A percentile compares a stretch with the other conserved stretches of the same genome.
phyloP scores from a whole-genome alignment of 2,329 filamentous ascomycete species.

The Neonectria coccinea region DNA sequence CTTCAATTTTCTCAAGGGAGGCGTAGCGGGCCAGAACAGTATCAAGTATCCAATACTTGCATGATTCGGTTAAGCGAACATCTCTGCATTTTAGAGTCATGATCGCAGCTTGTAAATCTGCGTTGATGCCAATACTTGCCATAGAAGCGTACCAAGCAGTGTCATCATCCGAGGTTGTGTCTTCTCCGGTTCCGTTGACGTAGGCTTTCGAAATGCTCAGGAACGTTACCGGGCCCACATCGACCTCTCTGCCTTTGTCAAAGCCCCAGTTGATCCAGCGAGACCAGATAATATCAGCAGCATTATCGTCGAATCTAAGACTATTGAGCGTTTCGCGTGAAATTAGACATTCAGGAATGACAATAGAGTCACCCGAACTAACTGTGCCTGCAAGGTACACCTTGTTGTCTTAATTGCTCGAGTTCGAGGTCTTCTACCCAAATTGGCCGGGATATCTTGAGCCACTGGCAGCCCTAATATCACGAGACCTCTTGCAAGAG shows the following conservation, averaged over 20 bases:
- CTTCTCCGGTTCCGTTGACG: background rate
- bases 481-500: no score
- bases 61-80: background rate
- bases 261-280: background rate
- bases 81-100: background rate
- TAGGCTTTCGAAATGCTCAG: background rate
- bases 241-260: background rate
- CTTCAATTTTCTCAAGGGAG: background rate
- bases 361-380: background rate
- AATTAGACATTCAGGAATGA: background rate
- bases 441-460: background rate
- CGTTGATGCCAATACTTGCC: background rate
- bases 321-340: slow-evolving; percentile 1
- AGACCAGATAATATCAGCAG: background rate
- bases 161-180: background rate
- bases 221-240: background rate
- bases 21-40: background rate
- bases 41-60: background rate
- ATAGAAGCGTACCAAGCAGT: background rate
- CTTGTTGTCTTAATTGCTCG: no score
- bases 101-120: background rate
- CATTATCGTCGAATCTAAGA: background rate
- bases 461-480: no score
- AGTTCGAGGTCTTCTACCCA: no score
- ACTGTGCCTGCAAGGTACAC: no score